Conservation (phyloP, 2,329 filamentous ascomycete species). For the Camptophora hylomeconis region DNA sequence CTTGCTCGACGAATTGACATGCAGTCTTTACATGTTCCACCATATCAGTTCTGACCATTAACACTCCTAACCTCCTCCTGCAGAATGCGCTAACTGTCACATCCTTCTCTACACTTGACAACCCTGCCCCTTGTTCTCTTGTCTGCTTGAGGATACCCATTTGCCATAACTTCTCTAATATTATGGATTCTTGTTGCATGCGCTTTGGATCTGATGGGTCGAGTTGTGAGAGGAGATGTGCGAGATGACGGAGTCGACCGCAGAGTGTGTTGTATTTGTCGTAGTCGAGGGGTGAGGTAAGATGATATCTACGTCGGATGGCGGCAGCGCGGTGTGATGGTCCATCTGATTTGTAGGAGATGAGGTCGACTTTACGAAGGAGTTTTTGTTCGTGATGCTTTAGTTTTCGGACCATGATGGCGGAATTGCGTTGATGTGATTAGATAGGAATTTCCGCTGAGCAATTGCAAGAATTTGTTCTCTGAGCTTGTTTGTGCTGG, state of each 20-base stretch:
- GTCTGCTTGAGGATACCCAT: conserved; percentile 72
- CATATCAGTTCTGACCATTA: conserved; percentile 87
- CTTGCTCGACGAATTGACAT: conserved; percentile 66
- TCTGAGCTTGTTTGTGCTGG: too few species aligned
- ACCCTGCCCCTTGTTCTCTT: conserved; percentile 60
- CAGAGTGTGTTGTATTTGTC: conserved; percentile 53
- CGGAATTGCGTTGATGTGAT: neutral
- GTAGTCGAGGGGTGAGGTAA: conserved; percentile 83
- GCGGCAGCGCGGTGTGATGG: conserved; percentile 63
- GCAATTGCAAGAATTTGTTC: too few species aligned
- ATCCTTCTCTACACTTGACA: conserved; percentile 64
- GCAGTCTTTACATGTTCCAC: conserved; percentile 77
- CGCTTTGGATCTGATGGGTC: conserved; percentile 65
- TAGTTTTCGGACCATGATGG: conserved; percentile 78
- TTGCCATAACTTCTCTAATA: conserved; percentile 84
- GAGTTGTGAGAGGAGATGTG: conserved; percentile 73
- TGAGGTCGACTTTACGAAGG: conserved; percentile 82
- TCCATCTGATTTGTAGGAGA: conserved; percentile 81
- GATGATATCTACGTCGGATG: conserved; percentile 75
- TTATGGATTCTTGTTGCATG: conserved; percentile 69
- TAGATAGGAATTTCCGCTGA: too few species aligned
- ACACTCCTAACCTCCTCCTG: conserved; percentile 66
- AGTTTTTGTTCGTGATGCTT: conserved; percentile 96
- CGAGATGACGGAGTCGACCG: conserved; percentile 76
- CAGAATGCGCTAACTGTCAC: conserved; percentile 85